A percentile compares a stretch with the other conserved stretches of the same genome.
Evolutionary conservation across 495 filamentous ascomycete species (phyloP).

Genomic region (Parachaetomium inaequale): DNA sequence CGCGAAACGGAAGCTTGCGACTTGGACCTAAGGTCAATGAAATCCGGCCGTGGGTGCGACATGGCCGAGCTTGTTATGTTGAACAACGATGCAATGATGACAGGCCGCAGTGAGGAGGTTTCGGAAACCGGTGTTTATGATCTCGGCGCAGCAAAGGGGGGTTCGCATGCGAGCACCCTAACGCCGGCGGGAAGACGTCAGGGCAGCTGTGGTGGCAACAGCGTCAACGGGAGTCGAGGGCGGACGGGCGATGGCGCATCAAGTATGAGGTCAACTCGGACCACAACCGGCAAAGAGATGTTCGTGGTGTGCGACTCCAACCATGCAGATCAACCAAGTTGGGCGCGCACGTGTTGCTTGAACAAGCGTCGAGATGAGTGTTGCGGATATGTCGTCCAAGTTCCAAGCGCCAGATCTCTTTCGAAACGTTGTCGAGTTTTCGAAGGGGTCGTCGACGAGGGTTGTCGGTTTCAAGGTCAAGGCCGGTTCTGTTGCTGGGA

Average conservation of each 20-base stretch:
- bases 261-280: slow-evolving; percentile 36
- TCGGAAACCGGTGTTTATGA: neutral
- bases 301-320: slow-evolving; percentile 25
- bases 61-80: slow-evolving; percentile 36
- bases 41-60: slow-evolving; percentile 51
- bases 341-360: neutral
- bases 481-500: slow-evolving; percentile 27
- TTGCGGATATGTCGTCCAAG: slow-evolving; percentile 21
- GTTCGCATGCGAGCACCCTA: slow-evolving; percentile 2
- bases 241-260: slow-evolving; percentile 29
- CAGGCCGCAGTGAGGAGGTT: neutral
- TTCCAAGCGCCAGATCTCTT: slow-evolving; percentile 21
- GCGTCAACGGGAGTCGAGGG: slow-evolving; percentile 8
- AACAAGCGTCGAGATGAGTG: neutral
- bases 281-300: slow-evolving; percentile 12
- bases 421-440: slow-evolving; percentile 23
- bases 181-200: slow-evolving; percentile 23
- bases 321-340: slow-evolving; percentile 25
- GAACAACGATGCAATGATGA: neutral
- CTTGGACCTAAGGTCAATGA: slow-evolving; percentile 60
- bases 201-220: slow-evolving; percentile 9
- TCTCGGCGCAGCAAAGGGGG: slow-evolving; percentile 6
- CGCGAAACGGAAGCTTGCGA: slow-evolving; percentile 58
- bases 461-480: slow-evolving; percentile 24
- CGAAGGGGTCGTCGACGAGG: slow-evolving; percentile 18